Base-by-base conservation (phyloP, 495 filamentous ascomycete genomes). In the Letharia columbiana region DNA sequence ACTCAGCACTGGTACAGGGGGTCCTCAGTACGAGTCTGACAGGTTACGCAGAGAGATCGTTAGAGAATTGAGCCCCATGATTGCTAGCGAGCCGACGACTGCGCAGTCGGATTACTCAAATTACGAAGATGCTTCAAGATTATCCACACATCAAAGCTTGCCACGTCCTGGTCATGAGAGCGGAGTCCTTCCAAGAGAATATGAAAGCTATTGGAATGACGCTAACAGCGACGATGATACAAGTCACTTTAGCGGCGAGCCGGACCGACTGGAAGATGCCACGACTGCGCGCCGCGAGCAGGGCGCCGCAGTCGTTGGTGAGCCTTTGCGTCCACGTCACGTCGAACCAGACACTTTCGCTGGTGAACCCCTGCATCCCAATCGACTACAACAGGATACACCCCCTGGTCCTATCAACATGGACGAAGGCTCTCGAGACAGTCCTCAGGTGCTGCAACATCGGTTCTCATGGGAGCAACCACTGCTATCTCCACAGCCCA, bases 31-130 rank as follows among this genome's bases (percentile, higher is more conserved):
- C 44, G 89, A 95, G 69, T 92, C 83, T 69, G 91, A 96, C 66
- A 82, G 85, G 61, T 75, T 95, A 60, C 78, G 87, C 40, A 87
- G 91, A 68, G 91, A 96, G 69, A 95, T 95, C 44, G 89, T 92
- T 37, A 84, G 83, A 45, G 89, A 85, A n/a, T 75, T 94, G 17
- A 91, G 82, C 69, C 82, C 85, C 13, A 73, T 79, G 60, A 73
- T 61, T 8, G 12, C 39, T 12, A 70, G 66, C 28, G 71, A 72
- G 47, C 64, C 71, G 20, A 67, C 60, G 61, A 68, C 71, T 28
- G 68, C 68, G 50, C 66, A 70, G 49, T 68, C 68, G 2, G 65
- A 66, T 50, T 66, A 67, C 61, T 69, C 63, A 11, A 57, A 65
- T 15, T 60, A 67, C 20, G 63, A 67, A 44, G 47, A 60, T 33